A percentile compares a stretch with the other conserved stretches of the same genome.
Conservation (phyloP, 1,139 yeast genomes). For the Sugiyamaella grinbergsii region DNA sequence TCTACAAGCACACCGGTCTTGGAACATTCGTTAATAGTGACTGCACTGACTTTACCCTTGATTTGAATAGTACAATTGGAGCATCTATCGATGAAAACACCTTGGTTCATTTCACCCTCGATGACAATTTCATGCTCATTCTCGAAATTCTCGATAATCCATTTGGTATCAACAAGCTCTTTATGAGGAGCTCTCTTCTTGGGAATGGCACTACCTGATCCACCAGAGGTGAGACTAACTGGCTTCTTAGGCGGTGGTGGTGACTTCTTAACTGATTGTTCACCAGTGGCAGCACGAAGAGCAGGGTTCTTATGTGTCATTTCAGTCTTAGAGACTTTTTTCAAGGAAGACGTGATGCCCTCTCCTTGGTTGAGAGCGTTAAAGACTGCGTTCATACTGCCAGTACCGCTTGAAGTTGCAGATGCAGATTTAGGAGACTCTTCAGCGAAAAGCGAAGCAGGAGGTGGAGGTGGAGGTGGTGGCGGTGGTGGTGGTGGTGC, state of each 20-base stretch:
- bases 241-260: conserved; percentile 80
- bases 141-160: conserved; percentile 84
- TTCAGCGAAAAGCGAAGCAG: conserved; percentile 59
- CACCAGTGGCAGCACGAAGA: conserved; percentile 53
- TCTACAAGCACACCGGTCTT: conserved; percentile 80
- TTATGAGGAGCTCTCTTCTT: conserved; percentile 69
- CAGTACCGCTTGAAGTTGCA: conserved; percentile 48
- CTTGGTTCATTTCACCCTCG: conserved; percentile 83
- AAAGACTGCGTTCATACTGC: conserved; percentile 85
- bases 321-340: conserved; percentile 89
- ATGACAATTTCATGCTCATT: conserved; percentile 60
- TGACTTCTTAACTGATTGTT: conserved; percentile 47
- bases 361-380: conserved; percentile 89
- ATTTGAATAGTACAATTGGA: conserved; percentile 71
- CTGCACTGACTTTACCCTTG: conserved; percentile 89
- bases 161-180: conserved; percentile 81
- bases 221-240: conserved; percentile 49
- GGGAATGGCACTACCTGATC: conserved; percentile 35
- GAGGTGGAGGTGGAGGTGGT: conserved; percentile 80
- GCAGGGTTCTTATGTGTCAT: conserved; percentile 95
- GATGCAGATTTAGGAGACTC: conserved; percentile 30
- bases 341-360: conserved; percentile 76
- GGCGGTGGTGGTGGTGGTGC: conserved; percentile 61
- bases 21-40: conserved; percentile 72
- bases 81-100: conserved; percentile 86